Evolutionary conservation across 2,329 filamentous ascomycete genomes (phyloP).

Genomic region (Colletotrichum lini): DNA sequence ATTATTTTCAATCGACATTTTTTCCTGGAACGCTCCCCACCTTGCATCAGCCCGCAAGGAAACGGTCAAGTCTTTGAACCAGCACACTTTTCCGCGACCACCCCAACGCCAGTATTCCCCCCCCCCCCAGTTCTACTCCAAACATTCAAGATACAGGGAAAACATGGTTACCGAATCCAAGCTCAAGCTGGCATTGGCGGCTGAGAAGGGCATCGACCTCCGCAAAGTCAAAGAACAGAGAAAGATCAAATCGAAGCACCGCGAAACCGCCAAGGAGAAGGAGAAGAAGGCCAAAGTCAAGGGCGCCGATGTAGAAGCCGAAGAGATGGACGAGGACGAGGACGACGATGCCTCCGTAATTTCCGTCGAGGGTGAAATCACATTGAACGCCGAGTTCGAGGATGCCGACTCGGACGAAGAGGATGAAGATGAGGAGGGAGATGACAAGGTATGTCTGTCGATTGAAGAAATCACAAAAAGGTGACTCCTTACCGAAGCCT

Average conservation of each 20-base stretch:
- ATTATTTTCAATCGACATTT: conserved; percentile 37
- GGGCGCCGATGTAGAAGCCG: conserved; percentile 47
- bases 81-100: conserved; percentile 19
- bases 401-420: conserved; percentile 44
- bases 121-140: neutral
- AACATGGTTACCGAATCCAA: conserved; percentile 62
- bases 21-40: conserved; percentile 20
- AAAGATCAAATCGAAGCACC: conserved; percentile 60
- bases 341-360: conserved; percentile 46
- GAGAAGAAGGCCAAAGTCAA: conserved; percentile 47
- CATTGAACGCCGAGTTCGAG: conserved; percentile 39
- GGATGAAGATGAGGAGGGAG: conserved; percentile 46
- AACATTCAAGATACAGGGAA: conserved; percentile 15
- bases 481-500: conserved; percentile 30
- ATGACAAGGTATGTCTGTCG: conserved; percentile 43
- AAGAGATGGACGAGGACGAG: conserved; percentile 49
- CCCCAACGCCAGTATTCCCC: neutral
- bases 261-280: conserved; percentile 52
- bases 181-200: conserved; percentile 67
- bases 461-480: neutral
- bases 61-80: conserved; percentile 13
- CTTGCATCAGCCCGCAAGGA: conserved; percentile 22
- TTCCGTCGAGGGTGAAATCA: conserved; percentile 50
- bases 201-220: conserved; percentile 69
- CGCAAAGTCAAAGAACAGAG: conserved; percentile 66